Base-by-base conservation (phyloP, 108 stramenopile species). In the Cylindrotheca fusiformis region DNA sequence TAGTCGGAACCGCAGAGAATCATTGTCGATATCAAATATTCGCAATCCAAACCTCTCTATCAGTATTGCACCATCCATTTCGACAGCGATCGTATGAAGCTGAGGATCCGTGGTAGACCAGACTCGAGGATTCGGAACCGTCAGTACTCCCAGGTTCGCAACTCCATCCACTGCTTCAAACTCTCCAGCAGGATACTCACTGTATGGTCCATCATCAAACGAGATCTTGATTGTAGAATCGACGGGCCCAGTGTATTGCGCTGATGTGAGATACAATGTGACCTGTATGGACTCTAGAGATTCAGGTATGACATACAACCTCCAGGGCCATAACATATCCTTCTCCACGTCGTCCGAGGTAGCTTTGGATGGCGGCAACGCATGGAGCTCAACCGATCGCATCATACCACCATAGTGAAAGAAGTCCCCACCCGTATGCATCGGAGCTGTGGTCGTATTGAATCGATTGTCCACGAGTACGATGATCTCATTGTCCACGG, bases 391-490 rank as follows among this genome's bases (percentile, higher is more conserved):
- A 24, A 67, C 66, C 18, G 45, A 48, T 46, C 66, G 28, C 29
- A 67, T 57, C 14, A 67, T 48, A 6, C 67, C 68, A 1, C 68
- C 52, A 19, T 55, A 71, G 29, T 71, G 59, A 29, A 36, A 71
- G 30, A 63, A 71, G 49, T 71, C 69, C 1, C 69, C 69, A 23
- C 69, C 62, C 18, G 61, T 63, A 30, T 71, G 69, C 33, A 63
- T 32, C 12, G 69, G 69, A 10, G 69, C 69, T 6, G 62, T 63
- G n/a, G 69, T 71, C 12, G 2, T 26, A 52, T 71, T 71, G 54
- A 63, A 71, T 23, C 59, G 59, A 41, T 71, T 63, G 52, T 71
- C 59, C 21, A 47, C 62, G 20, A 71, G 5, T 0, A 71, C 69
- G 21, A 64, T 27, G 8, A 64, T 10, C 31, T 56, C 56, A 25